phyloP scores from a whole-genome alignment of 345 rosid species.

The Psidium friedrichsthalianum region DNA sequence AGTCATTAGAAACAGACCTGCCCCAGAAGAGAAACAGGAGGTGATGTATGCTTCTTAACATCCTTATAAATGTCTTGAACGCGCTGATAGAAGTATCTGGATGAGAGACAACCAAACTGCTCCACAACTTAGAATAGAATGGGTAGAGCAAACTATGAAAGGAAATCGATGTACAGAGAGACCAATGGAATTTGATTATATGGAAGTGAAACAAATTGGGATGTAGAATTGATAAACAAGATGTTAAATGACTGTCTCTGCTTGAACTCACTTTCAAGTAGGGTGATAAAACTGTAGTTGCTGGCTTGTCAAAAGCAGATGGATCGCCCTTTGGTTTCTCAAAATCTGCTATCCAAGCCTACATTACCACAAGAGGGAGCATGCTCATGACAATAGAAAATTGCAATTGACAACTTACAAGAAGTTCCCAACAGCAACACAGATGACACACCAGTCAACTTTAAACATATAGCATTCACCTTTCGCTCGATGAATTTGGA shows the following conservation, averaged over 20 bases:
- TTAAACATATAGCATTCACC: not conserved
- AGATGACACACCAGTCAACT: not conserved
- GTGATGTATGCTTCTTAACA: conserved; percentile 61
- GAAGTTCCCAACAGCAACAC: not conserved
- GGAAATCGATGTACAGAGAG: not conserved
- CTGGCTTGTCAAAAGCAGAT: conserved; percentile 72
- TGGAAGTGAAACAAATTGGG: not conserved
- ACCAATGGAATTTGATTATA: not conserved
- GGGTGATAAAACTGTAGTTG: conserved; percentile 86
- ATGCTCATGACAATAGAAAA: not conserved
- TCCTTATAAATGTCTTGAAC: conserved; percentile 45
- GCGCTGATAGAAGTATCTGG: conserved; percentile 89
- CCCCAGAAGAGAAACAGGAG: conserved; percentile 92
- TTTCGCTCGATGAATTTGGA: not conserved
- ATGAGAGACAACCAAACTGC: conserved; percentile 98
- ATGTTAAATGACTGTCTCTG: not conserved
- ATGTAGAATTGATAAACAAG: not conserved
- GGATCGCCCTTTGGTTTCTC: conserved; percentile 98
- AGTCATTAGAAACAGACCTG: conserved; percentile 41
- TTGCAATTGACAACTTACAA: not conserved
- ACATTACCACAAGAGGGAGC: conserved; percentile 1
- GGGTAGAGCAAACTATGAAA: not conserved
- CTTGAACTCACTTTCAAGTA: conserved; percentile 69
- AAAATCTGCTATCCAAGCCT: conserved; percentile 92
- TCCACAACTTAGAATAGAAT: conserved; percentile 9